Evolutionary conservation across 768 basidiomycete genomes (phyloP).

Genomic region (Mrakia hoshinonis): DNA sequence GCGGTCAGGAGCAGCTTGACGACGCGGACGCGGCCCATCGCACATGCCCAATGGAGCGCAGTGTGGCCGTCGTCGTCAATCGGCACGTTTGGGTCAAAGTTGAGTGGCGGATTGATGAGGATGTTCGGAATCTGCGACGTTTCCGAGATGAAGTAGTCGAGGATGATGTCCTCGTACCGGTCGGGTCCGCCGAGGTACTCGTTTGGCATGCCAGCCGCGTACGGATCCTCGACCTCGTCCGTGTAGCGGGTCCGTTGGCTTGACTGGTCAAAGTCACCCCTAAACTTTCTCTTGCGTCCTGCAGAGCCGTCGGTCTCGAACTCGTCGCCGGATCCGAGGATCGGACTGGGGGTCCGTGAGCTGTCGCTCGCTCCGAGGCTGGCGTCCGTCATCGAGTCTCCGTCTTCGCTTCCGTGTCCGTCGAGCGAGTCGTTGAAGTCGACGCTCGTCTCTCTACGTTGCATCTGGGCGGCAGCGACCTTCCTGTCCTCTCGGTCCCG

Average conservation of each 20-base stretch:
- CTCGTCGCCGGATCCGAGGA: slow-evolving; percentile 50
- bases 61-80: slow-evolving; percentile 99
- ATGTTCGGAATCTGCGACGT: slow-evolving; percentile 80
- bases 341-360: slow-evolving; percentile 89
- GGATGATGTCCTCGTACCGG: slow-evolving; percentile 80
- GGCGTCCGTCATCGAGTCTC: slow-evolving; percentile 81
- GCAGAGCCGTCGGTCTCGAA: slow-evolving; percentile 38
- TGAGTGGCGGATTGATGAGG: slow-evolving; percentile 73
- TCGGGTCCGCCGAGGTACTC: slow-evolving; percentile 39
- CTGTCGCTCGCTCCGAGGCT: slow-evolving; percentile 76
- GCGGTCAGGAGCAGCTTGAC: slow-evolving; percentile 88
- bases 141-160: slow-evolving; percentile 98
- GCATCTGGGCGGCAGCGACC: slow-evolving; percentile 15
- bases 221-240: slow-evolving; percentile 8
- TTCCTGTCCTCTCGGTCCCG: slow-evolving; percentile 21
- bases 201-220: slow-evolving; percentile 15
- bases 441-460: slow-evolving; percentile 8
- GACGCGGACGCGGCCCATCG: slow-evolving; percentile 94
- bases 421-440: slow-evolving; percentile 17
- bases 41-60: slow-evolving; percentile 94
- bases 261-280: slow-evolving; percentile 22
- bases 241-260: slow-evolving; percentile 10
- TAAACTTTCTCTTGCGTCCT: slow-evolving; percentile 28
- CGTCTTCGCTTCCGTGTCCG: slow-evolving; percentile 48
- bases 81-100: slow-evolving; percentile 90